Conservation (phyloP, 306 rosid species). For the Citrullus amarus region DNA sequence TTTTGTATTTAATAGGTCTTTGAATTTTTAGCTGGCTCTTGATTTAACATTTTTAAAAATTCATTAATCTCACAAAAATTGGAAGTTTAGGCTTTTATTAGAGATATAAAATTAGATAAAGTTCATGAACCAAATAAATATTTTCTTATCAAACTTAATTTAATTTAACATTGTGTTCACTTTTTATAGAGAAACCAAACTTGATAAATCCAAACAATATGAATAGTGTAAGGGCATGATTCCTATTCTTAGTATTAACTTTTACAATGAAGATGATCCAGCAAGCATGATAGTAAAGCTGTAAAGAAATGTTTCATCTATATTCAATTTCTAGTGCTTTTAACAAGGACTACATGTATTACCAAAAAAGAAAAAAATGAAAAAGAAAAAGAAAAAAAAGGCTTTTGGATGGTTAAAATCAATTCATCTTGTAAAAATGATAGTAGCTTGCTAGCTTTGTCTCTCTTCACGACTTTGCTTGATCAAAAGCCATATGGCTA, state of each 20-base stretch:
- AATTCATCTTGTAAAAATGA: not conserved
- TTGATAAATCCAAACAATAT: too few relatives aligned
- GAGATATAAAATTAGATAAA: too few relatives aligned
- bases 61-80: too few relatives aligned
- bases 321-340: not conserved
- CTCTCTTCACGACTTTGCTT: constrained; percentile 27
- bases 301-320: not conserved
- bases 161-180: too few relatives aligned
- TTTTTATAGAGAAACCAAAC: too few relatives aligned
- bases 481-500: constrained; percentile 50
- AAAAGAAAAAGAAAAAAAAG: not conserved
- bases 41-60: too few relatives aligned
- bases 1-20: too few relatives aligned
- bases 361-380: not conserved
- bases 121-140: too few relatives aligned
- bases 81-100: too few relatives aligned
- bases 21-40: too few relatives aligned
- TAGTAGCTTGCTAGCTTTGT: constrained; percentile 3
- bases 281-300: not conserved
- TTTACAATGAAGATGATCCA: not conserved
- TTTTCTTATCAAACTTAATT: too few relatives aligned
- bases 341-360: not conserved
- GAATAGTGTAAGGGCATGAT: too few relatives aligned
- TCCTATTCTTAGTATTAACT: not conserved
- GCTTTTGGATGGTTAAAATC: not conserved